Percentiles rank a stretch among this genome's conserved stretches.
phyloP scores from a whole-genome alignment of 2,329 filamentous ascomycete species.

The Pseudogymnoascus sp. region DNA sequence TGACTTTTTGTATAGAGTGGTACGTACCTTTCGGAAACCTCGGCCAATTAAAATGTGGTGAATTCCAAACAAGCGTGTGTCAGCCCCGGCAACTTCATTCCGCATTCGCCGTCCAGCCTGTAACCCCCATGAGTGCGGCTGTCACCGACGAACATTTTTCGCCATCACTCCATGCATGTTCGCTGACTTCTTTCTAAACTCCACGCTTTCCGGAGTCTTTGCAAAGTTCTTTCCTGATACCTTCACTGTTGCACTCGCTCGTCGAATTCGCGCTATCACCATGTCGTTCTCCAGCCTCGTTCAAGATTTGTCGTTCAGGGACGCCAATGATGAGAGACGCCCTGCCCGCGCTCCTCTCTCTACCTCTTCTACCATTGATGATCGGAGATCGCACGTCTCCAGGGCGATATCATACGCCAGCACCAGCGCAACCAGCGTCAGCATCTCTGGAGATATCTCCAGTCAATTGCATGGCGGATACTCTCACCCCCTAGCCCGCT shows the following conservation, averaged over 20 bases:
- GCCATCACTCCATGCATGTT: conserved; percentile 5
- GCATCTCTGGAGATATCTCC: conserved; percentile 68
- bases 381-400: conserved; percentile 55
- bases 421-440: conserved; percentile 61
- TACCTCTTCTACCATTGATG: conserved; percentile 45
- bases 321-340: conserved; percentile 40
- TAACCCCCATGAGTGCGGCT: conserved; percentile 10
- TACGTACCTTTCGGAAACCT: conserved; percentile 5
- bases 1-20: not conserved
- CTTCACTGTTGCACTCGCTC: not conserved
- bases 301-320: conserved; percentile 57
- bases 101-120: not conserved
- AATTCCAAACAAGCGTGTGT: not conserved
- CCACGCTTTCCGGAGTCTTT: conserved; percentile 2
- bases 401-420: conserved; percentile 60
- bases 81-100: not conserved
- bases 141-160: conserved; percentile 3
- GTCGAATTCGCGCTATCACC: conserved; percentile 16
- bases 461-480: conserved; percentile 81
- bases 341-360: conserved; percentile 42
- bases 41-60: conserved; percentile 5
- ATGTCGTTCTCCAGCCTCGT: conserved; percentile 67
- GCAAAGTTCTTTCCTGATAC: not conserved
- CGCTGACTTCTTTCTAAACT: not conserved
- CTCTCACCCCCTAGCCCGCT: conserved; percentile 69